Conservation (phyloP, 2,329 filamentous ascomycete species). For the Cladophialophora bantiana region DNA sequence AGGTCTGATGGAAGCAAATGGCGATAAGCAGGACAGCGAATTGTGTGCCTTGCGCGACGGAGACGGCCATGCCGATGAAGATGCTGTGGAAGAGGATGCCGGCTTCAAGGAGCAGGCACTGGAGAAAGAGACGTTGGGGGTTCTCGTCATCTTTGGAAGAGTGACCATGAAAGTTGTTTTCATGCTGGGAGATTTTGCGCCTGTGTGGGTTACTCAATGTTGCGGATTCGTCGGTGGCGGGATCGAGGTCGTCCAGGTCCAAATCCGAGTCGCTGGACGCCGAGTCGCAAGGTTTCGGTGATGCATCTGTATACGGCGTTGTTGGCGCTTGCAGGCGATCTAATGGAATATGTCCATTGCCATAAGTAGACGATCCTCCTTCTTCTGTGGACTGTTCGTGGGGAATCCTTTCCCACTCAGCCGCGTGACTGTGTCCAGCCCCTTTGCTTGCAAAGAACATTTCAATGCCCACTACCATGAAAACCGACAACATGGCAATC, state of each 20-base stretch:
- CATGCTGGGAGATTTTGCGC: constrained; percentile 36
- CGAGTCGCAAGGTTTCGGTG: constrained; percentile 29
- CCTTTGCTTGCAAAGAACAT: constrained; percentile 72
- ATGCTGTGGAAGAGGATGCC: constrained; percentile 85
- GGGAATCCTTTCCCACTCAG: constrained; percentile 56
- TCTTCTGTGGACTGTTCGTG: constrained; percentile 14
- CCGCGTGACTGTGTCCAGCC: constrained; percentile 64
- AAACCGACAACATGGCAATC: constrained; percentile 55
- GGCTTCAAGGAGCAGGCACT: constrained; percentile 80
- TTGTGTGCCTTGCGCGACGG: constrained; percentile 77
- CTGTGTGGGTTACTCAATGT: constrained; percentile 40
- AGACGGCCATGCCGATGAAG: constrained; percentile 87
- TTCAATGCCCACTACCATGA: constrained; percentile 60
- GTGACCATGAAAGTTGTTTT: constrained; percentile 21
- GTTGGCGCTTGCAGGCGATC: constrained; percentile 26
- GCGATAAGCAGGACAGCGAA: constrained; percentile 82
- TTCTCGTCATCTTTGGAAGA: constrained; percentile 46
- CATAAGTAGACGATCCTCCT: constrained; percentile 12
- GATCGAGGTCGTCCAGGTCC: constrained; percentile 47
- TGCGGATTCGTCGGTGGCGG: constrained; percentile 52
- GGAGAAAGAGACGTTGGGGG: constrained; percentile 72
- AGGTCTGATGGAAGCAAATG: constrained; percentile 85
- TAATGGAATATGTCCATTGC: constrained; percentile 34
- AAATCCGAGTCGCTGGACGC: constrained; percentile 60
- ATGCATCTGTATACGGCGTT: constrained; percentile 29